These are phyloP conservation scores for Verbena officinalis DNA, from an alignment of 257 asterid species.

Conservation along the genomic window DNA sequence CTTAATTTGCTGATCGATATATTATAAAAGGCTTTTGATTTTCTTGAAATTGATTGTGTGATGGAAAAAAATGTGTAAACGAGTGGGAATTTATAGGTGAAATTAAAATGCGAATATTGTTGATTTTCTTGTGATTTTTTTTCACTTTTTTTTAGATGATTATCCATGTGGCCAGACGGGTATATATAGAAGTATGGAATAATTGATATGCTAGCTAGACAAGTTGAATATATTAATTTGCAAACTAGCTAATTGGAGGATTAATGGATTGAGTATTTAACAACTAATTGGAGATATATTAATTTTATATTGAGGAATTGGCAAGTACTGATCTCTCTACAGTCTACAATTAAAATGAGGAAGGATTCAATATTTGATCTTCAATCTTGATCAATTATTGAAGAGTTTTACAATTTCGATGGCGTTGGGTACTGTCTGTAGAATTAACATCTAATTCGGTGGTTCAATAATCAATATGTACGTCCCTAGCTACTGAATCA, in stretches of 20 bases:
- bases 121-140: background rate
- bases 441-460: too few relatives aligned
- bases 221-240: slow-evolving; percentile 11
- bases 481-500: background rate
- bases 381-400: background rate
- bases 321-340: background rate
- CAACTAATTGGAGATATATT: slow-evolving; percentile 8
- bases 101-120: background rate
- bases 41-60: background rate
- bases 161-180: background rate
- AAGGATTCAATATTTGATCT: background rate
- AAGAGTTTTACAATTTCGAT: slow-evolving; percentile 1
- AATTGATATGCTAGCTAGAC: background rate
- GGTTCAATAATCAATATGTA: too few relatives aligned
- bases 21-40: too few relatives aligned
- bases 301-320: background rate
- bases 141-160: background rate
- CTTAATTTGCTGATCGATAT: too few relatives aligned
- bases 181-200: background rate
- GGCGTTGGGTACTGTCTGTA: too few relatives aligned
- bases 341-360: background rate
- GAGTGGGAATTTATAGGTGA: background rate
- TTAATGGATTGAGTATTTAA: too few relatives aligned
- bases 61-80: background rate
- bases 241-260: background rate